Conservation (phyloP, 257 asterid genomes). For the Phtheirospermum japonicum region DNA sequence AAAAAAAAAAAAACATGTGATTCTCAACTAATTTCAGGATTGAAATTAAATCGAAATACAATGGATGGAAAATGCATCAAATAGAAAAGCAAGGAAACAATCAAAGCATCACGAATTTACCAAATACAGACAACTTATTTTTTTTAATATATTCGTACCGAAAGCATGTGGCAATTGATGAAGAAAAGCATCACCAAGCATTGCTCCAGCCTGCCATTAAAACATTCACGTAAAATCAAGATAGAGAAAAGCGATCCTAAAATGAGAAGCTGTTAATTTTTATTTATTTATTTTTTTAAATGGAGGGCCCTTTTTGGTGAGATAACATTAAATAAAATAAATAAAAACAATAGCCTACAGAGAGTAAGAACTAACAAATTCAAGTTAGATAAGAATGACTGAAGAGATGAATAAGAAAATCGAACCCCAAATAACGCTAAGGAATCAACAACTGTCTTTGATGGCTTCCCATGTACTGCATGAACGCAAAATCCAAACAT, state of each 20-base stretch:
- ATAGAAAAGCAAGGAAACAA: background rate
- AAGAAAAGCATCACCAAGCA: conserved; percentile 99
- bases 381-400: conserved; percentile 8
- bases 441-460: conserved; percentile 79
- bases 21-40: conserved; percentile 12
- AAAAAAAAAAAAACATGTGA: background rate
- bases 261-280: background rate
- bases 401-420: conserved; percentile 28
- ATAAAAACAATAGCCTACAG: conserved; percentile 15
- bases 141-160: conserved; percentile 49
- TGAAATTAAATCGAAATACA: background rate
- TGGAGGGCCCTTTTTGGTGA: background rate
- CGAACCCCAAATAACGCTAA: conserved; percentile 95
- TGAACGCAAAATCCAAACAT: conserved; percentile 24
- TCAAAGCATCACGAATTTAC: conserved; percentile 13
- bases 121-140: conserved; percentile 10
- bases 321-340: conserved; percentile 5
- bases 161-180: conserved; percentile 99
- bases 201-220: conserved; percentile 89
- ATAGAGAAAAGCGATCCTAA: conserved; percentile 17
- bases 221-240: conserved; percentile 25
- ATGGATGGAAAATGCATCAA: background rate
- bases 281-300: too few species aligned
- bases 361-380: conserved; percentile 22
- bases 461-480: conserved; percentile 94